phyloP scores from a whole-genome alignment of 352 stramenopile species.

The Pythium pectinolyticum region DNA sequence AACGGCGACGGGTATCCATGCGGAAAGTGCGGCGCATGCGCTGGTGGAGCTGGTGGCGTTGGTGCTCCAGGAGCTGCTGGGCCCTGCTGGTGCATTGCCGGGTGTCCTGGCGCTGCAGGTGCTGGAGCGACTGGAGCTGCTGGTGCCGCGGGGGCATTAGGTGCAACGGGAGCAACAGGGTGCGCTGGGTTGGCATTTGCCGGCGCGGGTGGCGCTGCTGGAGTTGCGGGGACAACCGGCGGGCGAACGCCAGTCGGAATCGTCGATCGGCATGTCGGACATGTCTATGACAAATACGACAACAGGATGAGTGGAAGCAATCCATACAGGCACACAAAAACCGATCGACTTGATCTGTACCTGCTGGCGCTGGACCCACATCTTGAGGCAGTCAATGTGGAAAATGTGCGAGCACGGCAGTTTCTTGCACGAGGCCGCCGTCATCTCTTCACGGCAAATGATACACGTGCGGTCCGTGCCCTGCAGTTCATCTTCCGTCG shows the following conservation, averaged over 20 bases:
- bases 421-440: conserved; percentile 90
- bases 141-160: conserved; percentile 17
- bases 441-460: conserved; percentile 96
- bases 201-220: conserved; percentile 21
- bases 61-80: conserved; percentile 12
- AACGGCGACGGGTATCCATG: conserved; percentile 48
- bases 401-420: conserved; percentile 97
- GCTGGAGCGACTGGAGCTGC: conserved; percentile 2
- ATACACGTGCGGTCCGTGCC: conserved; percentile 93
- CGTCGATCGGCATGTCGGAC: conserved; percentile 95
- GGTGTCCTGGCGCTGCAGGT: not conserved
- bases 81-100: not conserved
- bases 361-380: conserved; percentile 99
- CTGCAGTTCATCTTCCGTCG: conserved; percentile 94
- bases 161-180: conserved; percentile 21
- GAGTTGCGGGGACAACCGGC: conserved; percentile 37
- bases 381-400: conserved; percentile 96
- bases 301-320: not conserved
- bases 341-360: conserved; percentile 14
- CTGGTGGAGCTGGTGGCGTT: conserved; percentile 7
- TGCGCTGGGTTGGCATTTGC: conserved; percentile 28
- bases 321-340: not conserved
- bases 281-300: conserved; percentile 56
- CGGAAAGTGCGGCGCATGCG: conserved; percentile 28
- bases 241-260: conserved; percentile 84